Evolutionary conservation across 2,329 filamentous ascomycete species (phyloP).

Genomic region (Botrytis fabae): DNA sequence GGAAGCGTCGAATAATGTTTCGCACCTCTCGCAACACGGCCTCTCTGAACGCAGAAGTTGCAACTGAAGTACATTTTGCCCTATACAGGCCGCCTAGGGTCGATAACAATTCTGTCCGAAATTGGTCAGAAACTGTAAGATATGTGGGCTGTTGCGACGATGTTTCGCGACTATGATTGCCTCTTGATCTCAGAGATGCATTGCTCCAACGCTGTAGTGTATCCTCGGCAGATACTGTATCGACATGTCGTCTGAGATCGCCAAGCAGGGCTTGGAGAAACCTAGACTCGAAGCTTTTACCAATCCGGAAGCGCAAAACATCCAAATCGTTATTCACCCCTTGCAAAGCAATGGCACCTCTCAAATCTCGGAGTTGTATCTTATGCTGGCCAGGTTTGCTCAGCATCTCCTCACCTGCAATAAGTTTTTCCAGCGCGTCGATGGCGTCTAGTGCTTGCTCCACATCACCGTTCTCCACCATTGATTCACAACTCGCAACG

Average conservation of each 20-base stretch:
- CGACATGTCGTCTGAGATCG: conserved; percentile 79
- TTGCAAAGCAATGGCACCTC: conserved; percentile 75
- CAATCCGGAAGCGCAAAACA: conserved; percentile 75
- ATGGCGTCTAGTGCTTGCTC: conserved; percentile 78
- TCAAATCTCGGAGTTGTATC: conserved; percentile 63
- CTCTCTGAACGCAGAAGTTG: conserved; percentile 82
- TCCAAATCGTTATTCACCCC: conserved; percentile 76
- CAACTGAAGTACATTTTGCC: conserved; percentile 75
- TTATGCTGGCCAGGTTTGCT: conserved; percentile 34
- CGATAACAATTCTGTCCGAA: conserved; percentile 69
- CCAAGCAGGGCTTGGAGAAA: conserved; percentile 76
- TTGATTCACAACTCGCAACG: conserved; percentile 72
- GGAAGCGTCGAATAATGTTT: conserved; percentile 75
- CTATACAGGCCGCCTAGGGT: conserved; percentile 78
- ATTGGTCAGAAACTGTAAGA: conserved; percentile 66
- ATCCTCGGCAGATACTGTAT: conserved; percentile 66
- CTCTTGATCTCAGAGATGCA: conserved; percentile 70
- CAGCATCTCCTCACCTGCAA: conserved; percentile 64
- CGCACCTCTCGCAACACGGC: conserved; percentile 83
- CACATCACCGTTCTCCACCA: conserved; percentile 81
- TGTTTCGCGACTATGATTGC: conserved; percentile 60
- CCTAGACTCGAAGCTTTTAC: conserved; percentile 79
- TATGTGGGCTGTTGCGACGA: conserved; percentile 73
- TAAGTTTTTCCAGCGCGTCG: conserved; percentile 74
- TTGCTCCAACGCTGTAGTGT: conserved; percentile 84